A percentile compares a stretch with the other conserved stretches of the same genome.
Evolutionary conservation across 2,329 filamentous ascomycete genomes (phyloP).

Genomic region (Hysterium pulicare): DNA sequence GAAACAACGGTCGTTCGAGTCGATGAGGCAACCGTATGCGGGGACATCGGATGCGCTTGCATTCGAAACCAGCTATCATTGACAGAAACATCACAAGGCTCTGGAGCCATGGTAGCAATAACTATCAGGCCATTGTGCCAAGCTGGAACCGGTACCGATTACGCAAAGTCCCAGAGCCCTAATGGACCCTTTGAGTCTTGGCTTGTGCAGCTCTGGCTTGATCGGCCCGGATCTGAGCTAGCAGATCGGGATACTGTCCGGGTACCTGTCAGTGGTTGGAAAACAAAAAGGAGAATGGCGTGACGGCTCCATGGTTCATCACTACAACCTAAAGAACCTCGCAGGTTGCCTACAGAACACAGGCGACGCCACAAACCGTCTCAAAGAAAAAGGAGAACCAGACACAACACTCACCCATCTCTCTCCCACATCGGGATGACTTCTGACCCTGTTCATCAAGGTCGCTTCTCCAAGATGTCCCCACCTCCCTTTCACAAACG

Average conservation of each 20-base stretch:
- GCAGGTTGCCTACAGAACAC: background rate
- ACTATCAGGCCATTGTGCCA: too few relatives aligned
- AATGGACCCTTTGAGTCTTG: background rate
- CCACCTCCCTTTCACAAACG: conserved; percentile 67
- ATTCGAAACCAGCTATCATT: too few relatives aligned
- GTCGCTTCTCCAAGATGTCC: conserved; percentile 77
- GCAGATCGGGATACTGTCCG: conserved; percentile 42
- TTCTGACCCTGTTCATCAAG: conserved; percentile 78
- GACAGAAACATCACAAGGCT: too few relatives aligned
- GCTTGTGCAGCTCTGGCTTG: conserved; percentile 26
- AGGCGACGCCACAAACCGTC: background rate
- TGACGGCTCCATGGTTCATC: background rate
- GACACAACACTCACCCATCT: conserved; percentile 52
- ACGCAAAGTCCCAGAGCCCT: too few relatives aligned
- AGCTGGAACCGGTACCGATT: too few relatives aligned
- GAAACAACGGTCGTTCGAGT: too few relatives aligned
- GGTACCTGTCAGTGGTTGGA: conserved; percentile 5
- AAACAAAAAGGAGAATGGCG: too few relatives aligned
- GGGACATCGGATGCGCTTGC: too few relatives aligned
- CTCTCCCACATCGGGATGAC: conserved; percentile 82
- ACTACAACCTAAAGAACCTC: too few relatives aligned
- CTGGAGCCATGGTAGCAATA: too few relatives aligned
- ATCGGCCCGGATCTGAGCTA: conserved; percentile 41
- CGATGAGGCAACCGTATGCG: too few relatives aligned
- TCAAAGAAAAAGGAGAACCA: background rate